Base-by-base conservation (phyloP, 441 rosid species). In the Aquilaria agallochum region DNA sequence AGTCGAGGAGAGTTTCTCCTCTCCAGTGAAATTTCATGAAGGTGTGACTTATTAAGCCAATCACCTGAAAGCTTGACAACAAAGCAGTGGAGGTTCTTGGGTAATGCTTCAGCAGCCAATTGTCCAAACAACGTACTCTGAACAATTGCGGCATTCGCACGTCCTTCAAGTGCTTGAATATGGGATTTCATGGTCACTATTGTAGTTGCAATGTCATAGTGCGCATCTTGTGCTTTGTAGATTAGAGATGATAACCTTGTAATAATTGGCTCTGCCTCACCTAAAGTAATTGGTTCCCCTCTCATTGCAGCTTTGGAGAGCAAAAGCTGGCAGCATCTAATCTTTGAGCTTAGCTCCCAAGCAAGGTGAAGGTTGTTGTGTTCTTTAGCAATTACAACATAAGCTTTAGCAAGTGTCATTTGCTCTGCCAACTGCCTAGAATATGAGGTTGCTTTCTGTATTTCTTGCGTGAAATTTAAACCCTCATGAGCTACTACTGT, bases 391-490 rank as follows among this genome's bases (percentile, higher is more conserved):
- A 95, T 86, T 60, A 95, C 72, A 67, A 95, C 90, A 74, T 87
- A 95, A n/a, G 97, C 96, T 75, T 95, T 95, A 68, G 96, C 99
- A 62, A 95, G 92, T 68, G 82, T 83, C 84, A 91, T 86, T 75
- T 95, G 99, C 72, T 84, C 99, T 4, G 88, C 81, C 70, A 95
- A 71, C 79, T 91, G 96, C 71, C 96, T 66, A 32, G 96, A 76
- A 77, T 80, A 86, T 11, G 98, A 91, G 69, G 81, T 77, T 7
- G 83, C 89, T 71, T 88, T 91, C 63, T 78, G 62, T 59, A 84
- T 58, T 76, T 91, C 97, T 71, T 85, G 83, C 0, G 94, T 84
- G 60, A 85, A 76, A 78, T 93, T 90, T 60, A 85, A 71, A 61
- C 56, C 62, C 63, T 64, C 71, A 55, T 53, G 83, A 48, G 72